These are phyloP conservation scores for Salicornia ramosissima DNA, from an alignment of 148 eudicot species.

Conservation along the genomic window DNA sequence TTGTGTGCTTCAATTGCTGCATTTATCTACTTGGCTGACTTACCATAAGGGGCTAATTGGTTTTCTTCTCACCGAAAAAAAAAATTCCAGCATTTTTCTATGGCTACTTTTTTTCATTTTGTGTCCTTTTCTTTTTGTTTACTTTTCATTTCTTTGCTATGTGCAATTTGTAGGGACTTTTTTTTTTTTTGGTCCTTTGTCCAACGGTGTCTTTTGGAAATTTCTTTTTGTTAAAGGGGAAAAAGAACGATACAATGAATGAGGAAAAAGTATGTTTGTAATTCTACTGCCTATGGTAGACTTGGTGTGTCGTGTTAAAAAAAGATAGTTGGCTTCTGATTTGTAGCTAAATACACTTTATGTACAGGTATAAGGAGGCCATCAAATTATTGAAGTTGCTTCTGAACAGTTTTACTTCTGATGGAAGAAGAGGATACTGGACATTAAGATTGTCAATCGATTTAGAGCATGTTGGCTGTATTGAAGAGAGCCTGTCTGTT, in stretches of 20 bases:
- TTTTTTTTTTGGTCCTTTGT: background rate
- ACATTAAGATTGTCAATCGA: constrained; percentile 80
- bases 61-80: no score
- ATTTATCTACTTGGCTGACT: background rate
- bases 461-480: constrained; percentile 72
- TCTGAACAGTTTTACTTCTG: constrained; percentile 42
- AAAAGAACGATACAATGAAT: background rate
- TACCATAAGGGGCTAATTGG: no score
- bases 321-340: background rate
- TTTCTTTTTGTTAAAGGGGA: no score
- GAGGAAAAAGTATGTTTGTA: background rate
- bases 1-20: constrained; percentile 15
- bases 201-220: background rate
- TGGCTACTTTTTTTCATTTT: background rate
- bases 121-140: background rate
- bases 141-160: background rate
- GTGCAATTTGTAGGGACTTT: background rate
- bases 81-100: background rate
- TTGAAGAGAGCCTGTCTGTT: constrained; percentile 69
- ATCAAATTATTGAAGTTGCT: constrained; percentile 59
- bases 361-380: constrained; percentile 67
- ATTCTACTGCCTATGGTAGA: background rate
- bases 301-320: background rate
- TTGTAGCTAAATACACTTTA: constrained; percentile 5
- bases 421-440: constrained; percentile 97